Conservation (phyloP, 352 stramenopile species). For the Phytopythium kandeliae region DNA sequence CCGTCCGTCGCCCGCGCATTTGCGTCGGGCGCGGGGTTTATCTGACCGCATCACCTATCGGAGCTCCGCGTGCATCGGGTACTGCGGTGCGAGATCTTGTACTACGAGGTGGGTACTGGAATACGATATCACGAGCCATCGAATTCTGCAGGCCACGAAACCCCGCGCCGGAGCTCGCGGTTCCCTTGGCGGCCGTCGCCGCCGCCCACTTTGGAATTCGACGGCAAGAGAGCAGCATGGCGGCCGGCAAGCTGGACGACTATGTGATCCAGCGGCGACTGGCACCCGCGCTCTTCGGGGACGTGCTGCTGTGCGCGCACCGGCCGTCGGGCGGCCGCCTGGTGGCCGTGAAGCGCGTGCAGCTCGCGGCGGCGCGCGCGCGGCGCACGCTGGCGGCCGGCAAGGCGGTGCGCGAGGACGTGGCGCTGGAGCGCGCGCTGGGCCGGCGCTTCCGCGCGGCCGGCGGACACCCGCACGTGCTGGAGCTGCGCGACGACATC, state of each 20-base stretch:
- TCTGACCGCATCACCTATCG: no score
- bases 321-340: conserved; percentile 39
- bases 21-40: no score
- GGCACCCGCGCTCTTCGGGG: conserved; percentile 69
- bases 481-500: conserved; percentile 69
- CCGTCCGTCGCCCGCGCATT: no score
- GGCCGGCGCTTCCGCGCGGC: conserved; percentile 58
- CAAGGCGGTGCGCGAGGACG: conserved; percentile 78
- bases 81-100: no score
- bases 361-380: conserved; percentile 51
- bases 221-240: no score
- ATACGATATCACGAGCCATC: no score
- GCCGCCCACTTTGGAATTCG: no score
- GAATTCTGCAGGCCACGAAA: no score
- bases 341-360: conserved; percentile 77
- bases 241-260: conserved; percentile 59
- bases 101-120: no score
- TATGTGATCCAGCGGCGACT: conserved; percentile 80
- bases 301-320: conserved; percentile 75
- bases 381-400: conserved; percentile 55
- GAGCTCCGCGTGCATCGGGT: no score
- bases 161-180: no score
- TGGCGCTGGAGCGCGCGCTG: conserved; percentile 66
- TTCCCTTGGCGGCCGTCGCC: no score
- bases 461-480: conserved; percentile 57